These are phyloP conservation scores for Malus sylvestris DNA, from an alignment of 306 rosid species.

Conservation along the genomic window DNA sequence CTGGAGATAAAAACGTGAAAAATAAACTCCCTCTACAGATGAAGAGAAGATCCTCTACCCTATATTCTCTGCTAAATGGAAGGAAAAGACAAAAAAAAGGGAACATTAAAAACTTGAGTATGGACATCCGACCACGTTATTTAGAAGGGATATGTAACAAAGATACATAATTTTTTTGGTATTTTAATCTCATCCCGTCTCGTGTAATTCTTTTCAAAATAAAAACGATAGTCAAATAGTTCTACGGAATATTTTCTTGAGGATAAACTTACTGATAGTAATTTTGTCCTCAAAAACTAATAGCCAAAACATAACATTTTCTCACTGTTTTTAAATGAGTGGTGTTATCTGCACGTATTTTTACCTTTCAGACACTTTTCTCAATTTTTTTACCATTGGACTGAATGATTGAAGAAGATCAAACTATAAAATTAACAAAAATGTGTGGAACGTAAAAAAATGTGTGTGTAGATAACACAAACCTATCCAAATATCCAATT, in stretches of 20 bases:
- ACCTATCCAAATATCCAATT: background rate
- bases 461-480: background rate
- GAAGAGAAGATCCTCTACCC: slow-evolving; percentile 14
- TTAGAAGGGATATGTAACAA: background rate
- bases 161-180: too few relatives aligned
- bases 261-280: slow-evolving; percentile 9
- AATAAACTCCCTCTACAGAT: background rate
- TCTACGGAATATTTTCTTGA: fast-evolving
- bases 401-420: too few relatives aligned
- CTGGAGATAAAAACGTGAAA: background rate
- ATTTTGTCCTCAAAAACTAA: slow-evolving; percentile 20
- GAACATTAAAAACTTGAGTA: background rate
- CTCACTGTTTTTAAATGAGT: too few relatives aligned
- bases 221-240: background rate
- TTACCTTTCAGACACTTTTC: too few relatives aligned
- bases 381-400: too few relatives aligned
- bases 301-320: slow-evolving; percentile 2
- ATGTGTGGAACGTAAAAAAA: too few relatives aligned
- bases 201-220: too few relatives aligned
- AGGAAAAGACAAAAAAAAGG: background rate
- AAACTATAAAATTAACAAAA: too few relatives aligned
- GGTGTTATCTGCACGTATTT: too few relatives aligned
- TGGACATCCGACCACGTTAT: too few relatives aligned
- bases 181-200: too few relatives aligned
- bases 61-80: slow-evolving; percentile 26